These are phyloP conservation scores for Leucosporidium creatinivorum DNA, from an alignment of 768 basidiomycete species.

Conservation along the genomic window DNA sequence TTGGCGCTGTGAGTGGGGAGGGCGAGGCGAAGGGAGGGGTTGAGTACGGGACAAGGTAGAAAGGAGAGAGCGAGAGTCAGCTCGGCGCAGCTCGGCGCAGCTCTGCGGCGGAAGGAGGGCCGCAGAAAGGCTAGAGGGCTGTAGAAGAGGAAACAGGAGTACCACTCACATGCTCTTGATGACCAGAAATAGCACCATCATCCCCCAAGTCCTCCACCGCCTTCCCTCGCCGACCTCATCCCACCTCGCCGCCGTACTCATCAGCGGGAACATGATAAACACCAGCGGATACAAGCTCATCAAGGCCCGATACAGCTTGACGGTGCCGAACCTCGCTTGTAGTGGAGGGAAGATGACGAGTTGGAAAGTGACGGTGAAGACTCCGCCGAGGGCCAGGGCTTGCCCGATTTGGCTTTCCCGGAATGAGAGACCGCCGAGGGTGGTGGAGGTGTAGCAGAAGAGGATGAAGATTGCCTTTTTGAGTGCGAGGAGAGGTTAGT, in stretches of 20 bases:
- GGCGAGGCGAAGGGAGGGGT: too few species aligned
- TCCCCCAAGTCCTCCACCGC: slow-evolving; percentile 4
- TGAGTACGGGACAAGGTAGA: too few species aligned
- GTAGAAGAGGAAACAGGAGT: not conserved
- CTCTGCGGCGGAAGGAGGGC: too few species aligned
- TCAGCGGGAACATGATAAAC: slow-evolving; percentile 27
- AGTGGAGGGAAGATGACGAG: slow-evolving; percentile 33
- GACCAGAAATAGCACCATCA: slow-evolving; percentile 15
- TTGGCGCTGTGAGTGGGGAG: slow-evolving; percentile 3
- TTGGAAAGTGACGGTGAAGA: slow-evolving; percentile 23
- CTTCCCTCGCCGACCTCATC: not conserved
- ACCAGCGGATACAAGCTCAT: slow-evolving; percentile 27
- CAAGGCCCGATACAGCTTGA: slow-evolving; percentile 17
- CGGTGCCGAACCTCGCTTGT: slow-evolving; percentile 28
- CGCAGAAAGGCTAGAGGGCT: too few species aligned
- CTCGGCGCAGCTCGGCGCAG: not conserved
- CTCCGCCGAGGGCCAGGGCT: slow-evolving; percentile 27
- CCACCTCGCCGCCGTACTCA: slow-evolving; percentile 7
- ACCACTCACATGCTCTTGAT: slow-evolving; percentile 23
- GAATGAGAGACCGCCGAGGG: slow-evolving; percentile 33
- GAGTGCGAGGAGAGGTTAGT: too few species aligned
- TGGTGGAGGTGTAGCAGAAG: slow-evolving; percentile 30
- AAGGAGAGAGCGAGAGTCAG: not conserved
- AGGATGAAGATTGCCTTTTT: slow-evolving; percentile 29
- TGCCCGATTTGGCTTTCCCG: slow-evolving; percentile 22